A percentile compares a stretch with the other conserved stretches of the same genome.
These are phyloP conservation scores for Cicer cuneatum DNA, from an alignment of 306 rosid genomes.

Conservation along the genomic window DNA sequence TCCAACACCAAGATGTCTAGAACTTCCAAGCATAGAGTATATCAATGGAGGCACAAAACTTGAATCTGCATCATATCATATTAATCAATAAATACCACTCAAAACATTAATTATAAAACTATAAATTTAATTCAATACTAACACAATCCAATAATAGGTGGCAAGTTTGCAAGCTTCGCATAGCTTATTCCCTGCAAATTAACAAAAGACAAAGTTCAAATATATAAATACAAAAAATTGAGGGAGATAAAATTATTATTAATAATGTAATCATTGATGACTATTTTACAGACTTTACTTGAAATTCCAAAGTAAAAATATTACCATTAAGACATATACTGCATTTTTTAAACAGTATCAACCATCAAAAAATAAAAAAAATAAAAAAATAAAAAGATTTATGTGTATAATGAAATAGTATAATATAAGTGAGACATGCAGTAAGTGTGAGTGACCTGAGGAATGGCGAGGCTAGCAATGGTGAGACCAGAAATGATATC, in stretches of 20 bases:
- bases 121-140: conserved; percentile 38
- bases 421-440: background rate
- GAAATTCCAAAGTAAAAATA: no score
- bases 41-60: conserved; percentile 95
- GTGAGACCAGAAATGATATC: conserved; percentile 90
- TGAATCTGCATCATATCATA: conserved; percentile 67
- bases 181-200: conserved; percentile 88
- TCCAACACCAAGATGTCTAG: conserved; percentile 89
- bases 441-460: conserved; percentile 62
- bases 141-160: conserved; percentile 94
- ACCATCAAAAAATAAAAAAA: no score
- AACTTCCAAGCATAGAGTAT: conserved; percentile 90
- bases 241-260: no score
- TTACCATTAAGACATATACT: no score
- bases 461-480: conserved; percentile 95
- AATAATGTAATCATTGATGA: no score
- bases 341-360: no score
- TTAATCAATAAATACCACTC: background rate
- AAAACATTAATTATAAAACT: background rate
- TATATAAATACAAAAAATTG: no score
- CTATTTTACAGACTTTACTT: no score
- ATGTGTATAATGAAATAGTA: no score
- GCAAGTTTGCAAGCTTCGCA: conserved; percentile 95
- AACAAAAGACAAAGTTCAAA: background rate
- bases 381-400: no score